Base-by-base conservation (phyloP, 2,329 filamentous ascomycete species). In the Fusarium concolor region DNA sequence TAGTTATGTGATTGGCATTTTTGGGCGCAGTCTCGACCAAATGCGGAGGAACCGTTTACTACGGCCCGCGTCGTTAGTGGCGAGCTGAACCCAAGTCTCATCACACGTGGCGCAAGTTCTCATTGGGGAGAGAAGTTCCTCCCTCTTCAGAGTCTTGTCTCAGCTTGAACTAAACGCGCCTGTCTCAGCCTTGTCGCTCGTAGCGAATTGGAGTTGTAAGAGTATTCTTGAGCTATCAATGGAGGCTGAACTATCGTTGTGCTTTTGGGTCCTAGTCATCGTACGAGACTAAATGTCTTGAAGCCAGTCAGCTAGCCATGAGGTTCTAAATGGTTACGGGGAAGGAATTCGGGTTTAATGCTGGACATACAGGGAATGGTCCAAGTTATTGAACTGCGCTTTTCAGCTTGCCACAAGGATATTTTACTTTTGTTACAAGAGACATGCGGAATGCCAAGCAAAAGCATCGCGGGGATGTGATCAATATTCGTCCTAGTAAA, bases 161-260 rank as follows among this genome's bases (percentile, higher is more conserved):
- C 50, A 53, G 50, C 50, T 45, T 45, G 50, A 22, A 10, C 50
- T 26, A 53, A 45, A 20, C 28, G 1, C 39, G 50, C 50, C 39
- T 45, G 50, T 53, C 50, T 53, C 28, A 35, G 38, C 20, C 18
- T 22, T 52, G 28, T 18, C 24, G n/a, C 17, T 6, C 17, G 10
- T 44, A 44, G 10, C 42, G 24, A 44, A n/a, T n/a, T n/a, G 15
- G 17, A 44, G 3, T 12, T 28, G 17, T 18, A 18, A 15, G 28
- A 43, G 50, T 10, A 22, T 12, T 26, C 17, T 9, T 20, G 12
- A 8, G 26, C 3, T 26, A 4, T 52, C 22, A 11, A 22, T 28
- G 28, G 28, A 17, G 50, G 50, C 28, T 53, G 39, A 17, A 35
- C 33, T n/a, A 35, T 35, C 17, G 15, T 15, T 35, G 33, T 35